Percentiles rank a stretch among this genome's conserved stretches.
These are phyloP conservation scores for Arxiozyma heterogenica DNA, from an alignment of 1,139 yeast species.

Conservation along the genomic window DNA sequence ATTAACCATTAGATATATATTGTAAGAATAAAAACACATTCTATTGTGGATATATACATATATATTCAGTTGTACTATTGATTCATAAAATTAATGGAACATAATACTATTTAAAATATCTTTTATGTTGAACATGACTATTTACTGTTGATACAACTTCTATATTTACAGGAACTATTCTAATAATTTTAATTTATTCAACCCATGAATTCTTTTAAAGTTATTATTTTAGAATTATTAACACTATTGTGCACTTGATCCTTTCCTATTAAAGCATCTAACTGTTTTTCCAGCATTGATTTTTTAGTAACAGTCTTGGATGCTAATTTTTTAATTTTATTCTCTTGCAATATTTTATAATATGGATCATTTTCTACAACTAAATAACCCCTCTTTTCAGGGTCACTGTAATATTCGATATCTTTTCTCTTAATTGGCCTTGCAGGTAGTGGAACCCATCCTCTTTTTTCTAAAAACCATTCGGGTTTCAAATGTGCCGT, in stretches of 20 bases:
- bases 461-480: conserved; percentile 55
- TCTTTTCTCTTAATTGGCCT: conserved; percentile 80
- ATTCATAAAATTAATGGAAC: neutral
- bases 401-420: conserved; percentile 66
- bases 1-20: no score
- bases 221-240: conserved; percentile 5
- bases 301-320: conserved; percentile 17
- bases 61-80: no score
- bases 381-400: conserved; percentile 69
- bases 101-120: neutral
- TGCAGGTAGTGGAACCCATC: conserved; percentile 75
- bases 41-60: no score
- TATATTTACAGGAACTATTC: neutral
- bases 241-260: neutral
- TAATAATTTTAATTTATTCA: neutral
- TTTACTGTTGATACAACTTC: neutral
- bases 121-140: neutral
- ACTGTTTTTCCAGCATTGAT: conserved; percentile 21
- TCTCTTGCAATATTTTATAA: conserved; percentile 24
- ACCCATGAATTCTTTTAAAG: conserved; percentile 5
- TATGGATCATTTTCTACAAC: conserved; percentile 32
- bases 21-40: no score
- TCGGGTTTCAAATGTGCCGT: conserved; percentile 72
- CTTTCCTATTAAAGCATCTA: conserved; percentile 12
- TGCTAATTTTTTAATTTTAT: conserved; percentile 19